Evolutionary conservation across 2,329 filamentous ascomycete species (phyloP).

Genomic region (Aspergillus sojae): DNA sequence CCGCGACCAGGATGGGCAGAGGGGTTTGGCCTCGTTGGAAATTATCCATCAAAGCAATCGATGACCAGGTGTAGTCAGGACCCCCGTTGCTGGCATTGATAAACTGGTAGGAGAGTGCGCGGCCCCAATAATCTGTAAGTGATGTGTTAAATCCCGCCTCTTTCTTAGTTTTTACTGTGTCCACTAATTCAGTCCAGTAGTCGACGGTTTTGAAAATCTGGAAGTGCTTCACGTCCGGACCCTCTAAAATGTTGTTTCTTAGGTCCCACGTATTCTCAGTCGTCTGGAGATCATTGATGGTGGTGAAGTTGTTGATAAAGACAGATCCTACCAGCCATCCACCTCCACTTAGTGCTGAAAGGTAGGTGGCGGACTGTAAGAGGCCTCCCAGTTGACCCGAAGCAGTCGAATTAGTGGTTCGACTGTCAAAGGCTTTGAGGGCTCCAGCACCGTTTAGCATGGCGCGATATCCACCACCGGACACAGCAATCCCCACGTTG

Average conservation of each 20-base stretch:
- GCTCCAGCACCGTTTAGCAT: conserved; percentile 82
- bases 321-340: conserved; percentile 83
- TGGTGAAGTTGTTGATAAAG: conserved; percentile 78
- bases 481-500: conserved; percentile 76
- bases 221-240: conserved; percentile 40
- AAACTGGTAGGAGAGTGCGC: conserved; percentile 63
- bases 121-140: conserved; percentile 79
- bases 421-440: conserved; percentile 75
- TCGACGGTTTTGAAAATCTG: conserved; percentile 50
- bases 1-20: conserved; percentile 71
- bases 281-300: conserved; percentile 52
- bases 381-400: conserved; percentile 76
- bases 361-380: conserved; percentile 78
- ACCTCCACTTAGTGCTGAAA: conserved; percentile 80
- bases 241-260: conserved; percentile 52
- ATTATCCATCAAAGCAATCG: conserved; percentile 62
- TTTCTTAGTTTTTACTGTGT: conserved; percentile 49
- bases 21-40: conserved; percentile 67
- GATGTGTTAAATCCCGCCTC: conserved; percentile 68
- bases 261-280: conserved; percentile 32
- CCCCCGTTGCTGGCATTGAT: conserved; percentile 72
- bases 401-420: conserved; percentile 64
- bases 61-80: conserved; percentile 76
- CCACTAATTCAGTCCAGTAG: conserved; percentile 53
- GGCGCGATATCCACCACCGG: conserved; percentile 83